Percentiles rank a stretch among this genome's conserved stretches.
phyloP scores from a whole-genome alignment of 2,329 filamentous ascomycete genomes.

The Ilyonectria destructans region DNA sequence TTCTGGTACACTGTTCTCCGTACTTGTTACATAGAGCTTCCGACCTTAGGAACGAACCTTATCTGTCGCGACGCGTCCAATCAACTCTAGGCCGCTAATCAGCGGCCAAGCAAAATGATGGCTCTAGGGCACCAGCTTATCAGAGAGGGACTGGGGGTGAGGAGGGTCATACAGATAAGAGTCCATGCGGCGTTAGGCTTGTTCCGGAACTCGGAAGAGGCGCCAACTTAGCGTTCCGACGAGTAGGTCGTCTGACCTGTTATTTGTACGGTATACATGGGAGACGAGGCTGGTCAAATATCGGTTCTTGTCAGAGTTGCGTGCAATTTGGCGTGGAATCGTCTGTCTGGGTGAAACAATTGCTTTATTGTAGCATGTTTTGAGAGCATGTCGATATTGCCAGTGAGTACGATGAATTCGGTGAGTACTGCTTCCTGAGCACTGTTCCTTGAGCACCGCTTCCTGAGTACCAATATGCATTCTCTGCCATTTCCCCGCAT shows the following conservation, averaged over 20 bases:
- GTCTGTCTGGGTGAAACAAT: background rate
- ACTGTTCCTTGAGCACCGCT: too few species aligned
- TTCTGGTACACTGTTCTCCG: background rate
- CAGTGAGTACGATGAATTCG: background rate
- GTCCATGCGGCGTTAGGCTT: background rate
- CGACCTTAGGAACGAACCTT: background rate
- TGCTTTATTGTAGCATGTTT: background rate
- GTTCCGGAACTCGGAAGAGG: background rate
- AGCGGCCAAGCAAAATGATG: background rate
- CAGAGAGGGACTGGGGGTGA: background rate
- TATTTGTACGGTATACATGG: background rate
- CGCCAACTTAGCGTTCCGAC: background rate
- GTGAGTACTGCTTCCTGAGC: too few species aligned
- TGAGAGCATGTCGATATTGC: background rate
- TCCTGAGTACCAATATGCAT: too few species aligned
- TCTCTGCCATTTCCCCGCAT: too few species aligned
- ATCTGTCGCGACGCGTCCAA: background rate
- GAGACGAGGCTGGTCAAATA: background rate
- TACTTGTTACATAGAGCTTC: background rate
- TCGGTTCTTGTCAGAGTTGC: background rate
- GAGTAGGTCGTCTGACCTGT: too few species aligned
- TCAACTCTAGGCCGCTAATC: background rate
- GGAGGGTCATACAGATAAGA: background rate
- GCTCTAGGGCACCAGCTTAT: background rate
- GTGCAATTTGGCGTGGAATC: background rate